These are phyloP conservation scores for Eucalyptus microcorys DNA, from an alignment of 345 rosid genomes.

Conservation along the genomic window DNA sequence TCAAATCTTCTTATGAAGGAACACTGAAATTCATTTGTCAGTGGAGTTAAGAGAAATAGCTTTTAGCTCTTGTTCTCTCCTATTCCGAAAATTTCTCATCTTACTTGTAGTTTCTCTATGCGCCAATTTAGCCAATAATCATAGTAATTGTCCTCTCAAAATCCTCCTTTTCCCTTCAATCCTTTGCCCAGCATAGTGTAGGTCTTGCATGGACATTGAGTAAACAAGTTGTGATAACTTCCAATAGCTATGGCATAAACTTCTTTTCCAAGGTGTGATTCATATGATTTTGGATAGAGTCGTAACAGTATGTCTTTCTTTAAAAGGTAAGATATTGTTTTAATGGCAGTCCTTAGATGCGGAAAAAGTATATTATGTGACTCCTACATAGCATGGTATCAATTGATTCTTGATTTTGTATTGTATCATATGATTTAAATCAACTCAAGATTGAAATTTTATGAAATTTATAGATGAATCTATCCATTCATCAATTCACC, in stretches of 20 bases:
- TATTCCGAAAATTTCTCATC: neutral
- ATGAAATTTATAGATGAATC: neutral
- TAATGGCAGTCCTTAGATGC: neutral
- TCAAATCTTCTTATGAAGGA: neutral
- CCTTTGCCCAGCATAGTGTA: neutral
- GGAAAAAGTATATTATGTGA: neutral
- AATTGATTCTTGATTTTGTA: neutral
- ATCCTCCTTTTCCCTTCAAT: neutral
- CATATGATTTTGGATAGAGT: neutral
- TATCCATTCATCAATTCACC: neutral
- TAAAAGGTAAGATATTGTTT: neutral
- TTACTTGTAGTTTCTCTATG: neutral
- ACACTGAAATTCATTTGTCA: neutral
- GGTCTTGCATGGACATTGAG: neutral
- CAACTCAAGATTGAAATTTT: neutral
- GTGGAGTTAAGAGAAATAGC: neutral
- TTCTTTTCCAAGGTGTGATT: neutral
- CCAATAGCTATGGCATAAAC: neutral
- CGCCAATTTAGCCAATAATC: neutral
- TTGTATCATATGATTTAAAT: neutral
- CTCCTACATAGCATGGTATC: neutral
- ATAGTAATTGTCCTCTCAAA: neutral
- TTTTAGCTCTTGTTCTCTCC: neutral
- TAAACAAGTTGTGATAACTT: neutral
- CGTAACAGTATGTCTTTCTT: neutral